Base-by-base conservation (phyloP, 805 yeast genomes). In the Candida ponderosae region DNA sequence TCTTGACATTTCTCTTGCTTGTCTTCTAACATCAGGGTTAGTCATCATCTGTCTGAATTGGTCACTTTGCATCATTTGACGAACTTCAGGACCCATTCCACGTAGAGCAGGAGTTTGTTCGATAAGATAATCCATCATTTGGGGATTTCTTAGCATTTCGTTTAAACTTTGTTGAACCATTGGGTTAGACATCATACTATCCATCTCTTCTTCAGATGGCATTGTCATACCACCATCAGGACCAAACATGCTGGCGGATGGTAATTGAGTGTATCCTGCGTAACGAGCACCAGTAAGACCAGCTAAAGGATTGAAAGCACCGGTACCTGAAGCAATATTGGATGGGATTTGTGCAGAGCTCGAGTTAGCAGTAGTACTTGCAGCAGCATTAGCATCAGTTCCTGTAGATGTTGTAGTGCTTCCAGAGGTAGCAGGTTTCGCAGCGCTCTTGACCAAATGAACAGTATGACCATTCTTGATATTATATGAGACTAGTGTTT, bases 241-340 rank as follows among this genome's bases (percentile, higher is more conserved):
- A 2, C 96, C 96, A 64, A 90, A 88, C 82, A 86, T 74, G 33
- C 80, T 75, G 1, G 87, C 86, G 4, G 84, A 72, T 5, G 98
- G 97, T 60, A 93, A 68, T 50, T 87, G 89, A 7, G 88, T 74
- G 50, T 77, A 79, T 1, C 98, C 98, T 3, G 97, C 97, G 54
- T 88, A 93, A 38, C 97, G 76, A 2, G 97, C 97, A 35, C 96
- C 90, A 1, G 97, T 90, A 45, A 90, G 68, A 45, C 83, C 96
- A 10, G 95, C 89, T 51, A 93, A 69, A 28, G 96, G 95, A 59
- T 93, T 87, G 60, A 81, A 85, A 0, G 94, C 73, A 11, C 90
- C 93, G 44, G 77, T 81, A 5, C 98, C 98, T 3, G 97, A 75
- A 4, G 95, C 76, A 34, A 90, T 70, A 52, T 81, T 85, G 15